Evolutionary conservation across 495 filamentous ascomycete genomes (phyloP), one percentile per base, ranked within the genome.

Genomic region (Glonium stellatum): DNA sequence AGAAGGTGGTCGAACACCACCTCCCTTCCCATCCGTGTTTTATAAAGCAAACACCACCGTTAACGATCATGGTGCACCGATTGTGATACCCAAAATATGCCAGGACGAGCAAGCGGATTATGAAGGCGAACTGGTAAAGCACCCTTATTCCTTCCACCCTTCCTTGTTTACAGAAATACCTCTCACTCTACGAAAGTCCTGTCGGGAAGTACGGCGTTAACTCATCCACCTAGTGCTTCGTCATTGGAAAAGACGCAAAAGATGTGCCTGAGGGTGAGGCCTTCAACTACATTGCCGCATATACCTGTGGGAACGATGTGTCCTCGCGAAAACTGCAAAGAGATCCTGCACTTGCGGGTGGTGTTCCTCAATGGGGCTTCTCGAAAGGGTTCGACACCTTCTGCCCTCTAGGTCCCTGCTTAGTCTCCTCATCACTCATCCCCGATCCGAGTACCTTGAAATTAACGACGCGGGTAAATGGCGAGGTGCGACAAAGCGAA

Each of bases 61-160:
- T 5, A 57, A 67, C 25, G 78, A 77, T 60, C 78, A 79, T 51
- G 66, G 68, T 9, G 64, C 58, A 6, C 61, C 74, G 13, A 73
- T 80, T 0, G 56, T 69, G 4, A 77, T 82, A 58, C 79, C 79
- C 0, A 73, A 73, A 47, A 75, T 82, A 27, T 75, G 72, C 0
- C 79, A 82, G 64, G 70, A 80, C 54, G 67, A 73, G 11, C 76
- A 78, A 58, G 75, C 73, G 4, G 79, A 82, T 54, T 82, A 82
- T 61, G 79, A 82, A 61, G 78, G 79, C 53, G 79, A 82, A 60
- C 69, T 82, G 22, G 75, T 77, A 52, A 37, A 31, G 48, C 37
- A 50, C 47, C 13, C 47, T 18, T 21, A 50, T 50, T 11, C 22
- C 15, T 27, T 21, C 15, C 47, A 1, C 23, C 22, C 47, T 21